Evolutionary conservation across 805 yeast genomes (phyloP), one percentile per base, ranked within the genome.

Genomic region (Tetrapisispora taiwanensis): DNA sequence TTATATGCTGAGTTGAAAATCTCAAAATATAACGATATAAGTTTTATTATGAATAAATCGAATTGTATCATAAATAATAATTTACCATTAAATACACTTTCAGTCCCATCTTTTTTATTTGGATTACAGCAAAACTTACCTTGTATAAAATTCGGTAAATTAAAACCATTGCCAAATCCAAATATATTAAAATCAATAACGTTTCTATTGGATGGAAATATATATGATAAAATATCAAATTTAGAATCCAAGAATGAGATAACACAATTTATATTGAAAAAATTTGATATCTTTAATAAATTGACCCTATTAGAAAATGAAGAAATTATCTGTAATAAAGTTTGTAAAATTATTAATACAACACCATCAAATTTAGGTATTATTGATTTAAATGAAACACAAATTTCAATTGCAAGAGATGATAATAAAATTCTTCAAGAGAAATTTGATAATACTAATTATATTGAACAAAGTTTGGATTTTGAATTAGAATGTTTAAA

Each of bases 341-440:
- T 52, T 51, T 55, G 60, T 40, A 42, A 41, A 14, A 48, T 60
- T 5, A 27, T 52, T 7, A 47, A 48, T 13, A 55, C 58, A 31
- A 18, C 38, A 13, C 60, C 60, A 9, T 30, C 27, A n/a, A 14
- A 31, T 7, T 48, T 44, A 33, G 65, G 65, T 14, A 6, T 48
- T 1, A 39, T 58, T 10, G 52, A 59, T 36, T 45, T 51, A 14
- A 13, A 41, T 0, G 36, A 36, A 22, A 59, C 64, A 2, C 48
- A 54, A 24, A 38, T 60, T 3, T 41, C 52, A 1, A 49, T 62
- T 22, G 46, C 51, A 3, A 51, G 39, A 18, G 59, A 51, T 41
- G 39, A 24, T 3, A 20, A 36, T 7, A 37, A 32, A 7, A 17
- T 30, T 10, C 35, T 48, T 13, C 19, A 36, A 10, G 2, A 41